Evolutionary conservation across 352 stramenopile genomes (phyloP).

Genomic region (Blastocystis sp.): DNA sequence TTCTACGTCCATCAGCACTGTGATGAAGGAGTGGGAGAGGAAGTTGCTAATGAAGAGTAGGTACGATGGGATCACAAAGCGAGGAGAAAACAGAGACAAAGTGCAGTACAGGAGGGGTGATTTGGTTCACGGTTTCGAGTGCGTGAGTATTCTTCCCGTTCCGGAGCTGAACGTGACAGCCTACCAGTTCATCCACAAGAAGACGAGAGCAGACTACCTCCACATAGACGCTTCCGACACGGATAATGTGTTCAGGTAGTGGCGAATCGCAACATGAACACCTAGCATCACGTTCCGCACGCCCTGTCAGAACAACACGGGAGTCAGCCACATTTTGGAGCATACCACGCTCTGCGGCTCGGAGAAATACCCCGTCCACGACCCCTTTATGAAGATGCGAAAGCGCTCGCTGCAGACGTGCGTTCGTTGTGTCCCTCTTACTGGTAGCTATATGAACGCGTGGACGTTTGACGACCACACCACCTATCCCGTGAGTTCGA

Average conservation of each 20-base stretch:
- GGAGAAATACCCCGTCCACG: constrained; percentile 91
- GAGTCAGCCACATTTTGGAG: constrained; percentile 96
- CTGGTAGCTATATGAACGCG: constrained; percentile 89
- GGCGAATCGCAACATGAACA: constrained; percentile 71
- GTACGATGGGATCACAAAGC: constrained; percentile 60
- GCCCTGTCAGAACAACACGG: constrained; percentile 88
- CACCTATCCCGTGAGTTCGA: constrained; percentile 95
- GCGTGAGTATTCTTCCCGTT: constrained; percentile 73
- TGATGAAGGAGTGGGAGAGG: constrained; percentile 11
- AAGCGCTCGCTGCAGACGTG: constrained; percentile 92
- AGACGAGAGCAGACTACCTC: constrained; percentile 79
- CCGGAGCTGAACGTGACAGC: constrained; percentile 81
- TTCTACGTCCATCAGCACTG: background rate
- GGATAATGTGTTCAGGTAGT: constrained; percentile 81
- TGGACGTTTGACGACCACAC: constrained; percentile 89
- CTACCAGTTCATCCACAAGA: constrained; percentile 77
- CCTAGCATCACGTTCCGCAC: constrained; percentile 93
- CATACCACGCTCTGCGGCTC: constrained; percentile 77
- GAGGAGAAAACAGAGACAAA: constrained; percentile 54
- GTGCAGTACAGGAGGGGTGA: constrained; percentile 72
- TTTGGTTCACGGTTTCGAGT: constrained; percentile 79
- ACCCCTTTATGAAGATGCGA: constrained; percentile 98
- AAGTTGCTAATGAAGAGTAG: background rate
- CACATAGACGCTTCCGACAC: constrained; percentile 80
- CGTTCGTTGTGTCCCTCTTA: background rate